Conservation (phyloP, 2,329 filamentous ascomycete species). For the Calonectria pseudoturangicola region DNA sequence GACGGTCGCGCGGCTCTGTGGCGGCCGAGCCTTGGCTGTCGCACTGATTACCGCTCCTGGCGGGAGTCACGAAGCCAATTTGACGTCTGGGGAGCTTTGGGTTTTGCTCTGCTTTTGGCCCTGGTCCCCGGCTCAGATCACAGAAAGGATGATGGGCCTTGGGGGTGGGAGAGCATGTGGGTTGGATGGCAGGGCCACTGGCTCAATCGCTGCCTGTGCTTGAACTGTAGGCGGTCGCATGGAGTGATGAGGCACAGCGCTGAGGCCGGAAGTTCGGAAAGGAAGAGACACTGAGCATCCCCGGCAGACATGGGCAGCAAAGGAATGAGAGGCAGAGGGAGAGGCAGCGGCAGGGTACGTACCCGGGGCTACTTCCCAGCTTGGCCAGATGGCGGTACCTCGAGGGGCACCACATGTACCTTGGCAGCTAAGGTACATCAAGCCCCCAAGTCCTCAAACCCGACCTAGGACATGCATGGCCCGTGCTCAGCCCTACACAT, state of each 20-base stretch:
- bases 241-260: slow-evolving; percentile 42
- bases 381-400: slow-evolving; percentile 38
- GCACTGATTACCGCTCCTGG: slow-evolving; percentile 55
- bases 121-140: slow-evolving; percentile 10
- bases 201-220: background rate
- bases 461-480: slow-evolving; percentile 18
- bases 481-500: slow-evolving; percentile 56
- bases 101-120: slow-evolving; percentile 7
- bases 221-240: slow-evolving; percentile 31
- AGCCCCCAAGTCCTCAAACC: background rate
- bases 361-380: slow-evolving; percentile 36
- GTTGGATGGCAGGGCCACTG: slow-evolving; percentile 25
- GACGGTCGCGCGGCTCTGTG: slow-evolving; percentile 46
- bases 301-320: slow-evolving; percentile 6
- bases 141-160: slow-evolving; percentile 5
- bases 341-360: slow-evolving; percentile 20
- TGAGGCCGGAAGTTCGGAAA: slow-evolving; percentile 38
- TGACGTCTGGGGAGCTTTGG: slow-evolving; percentile 40
- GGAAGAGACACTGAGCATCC: slow-evolving; percentile 16
- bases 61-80: slow-evolving; percentile 34
- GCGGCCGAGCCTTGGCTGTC: slow-evolving; percentile 41
- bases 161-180: background rate
- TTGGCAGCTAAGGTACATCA: slow-evolving; percentile 31
- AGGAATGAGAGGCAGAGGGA: background rate
- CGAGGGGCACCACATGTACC: slow-evolving; percentile 38